These are phyloP conservation scores for Hygrophorus russula DNA, from an alignment of 768 basidiomycete species.

Conservation along the genomic window DNA sequence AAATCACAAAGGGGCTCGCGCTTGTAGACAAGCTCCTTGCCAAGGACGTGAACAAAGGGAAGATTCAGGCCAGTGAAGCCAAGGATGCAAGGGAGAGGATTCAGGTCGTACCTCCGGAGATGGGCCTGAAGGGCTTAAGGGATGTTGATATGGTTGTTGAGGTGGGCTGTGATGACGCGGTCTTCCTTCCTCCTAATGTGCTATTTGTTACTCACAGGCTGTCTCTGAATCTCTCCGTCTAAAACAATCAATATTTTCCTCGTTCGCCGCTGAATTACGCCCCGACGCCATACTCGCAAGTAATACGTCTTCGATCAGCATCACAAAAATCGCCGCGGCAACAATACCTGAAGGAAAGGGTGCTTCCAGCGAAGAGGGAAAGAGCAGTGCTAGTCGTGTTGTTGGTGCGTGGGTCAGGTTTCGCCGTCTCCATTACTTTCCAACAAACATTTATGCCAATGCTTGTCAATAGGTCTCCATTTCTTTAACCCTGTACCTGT, in stretches of 20 bases:
- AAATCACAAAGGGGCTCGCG: constrained; percentile 61
- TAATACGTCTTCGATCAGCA: constrained; percentile 91
- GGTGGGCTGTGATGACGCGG: constrained; percentile 29
- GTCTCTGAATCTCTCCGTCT: constrained; percentile 75
- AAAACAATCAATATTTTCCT: constrained; percentile 68
- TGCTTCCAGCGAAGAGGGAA: constrained; percentile 53
- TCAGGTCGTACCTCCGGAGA: constrained; percentile 36
- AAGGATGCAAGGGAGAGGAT: constrained; percentile 65
- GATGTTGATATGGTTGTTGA: constrained; percentile 91
- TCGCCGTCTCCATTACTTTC: neutral
- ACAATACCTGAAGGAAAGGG: constrained; percentile 49
- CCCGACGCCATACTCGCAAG: constrained; percentile 76
- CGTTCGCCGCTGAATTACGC: constrained; percentile 54
- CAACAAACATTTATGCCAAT: neutral
- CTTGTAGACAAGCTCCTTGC: constrained; percentile 74
- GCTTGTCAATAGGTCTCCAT: constrained; percentile 54
- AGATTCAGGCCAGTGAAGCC: constrained; percentile 55
- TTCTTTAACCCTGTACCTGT: constrained; percentile 98
- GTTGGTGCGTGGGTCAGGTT: constrained; percentile 43
- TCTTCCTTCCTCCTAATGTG: neutral
- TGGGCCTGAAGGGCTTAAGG: constrained; percentile 44
- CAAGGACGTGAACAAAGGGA: constrained; percentile 85
- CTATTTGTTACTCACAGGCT: constrained; percentile 36
- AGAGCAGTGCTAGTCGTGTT: constrained; percentile 57
- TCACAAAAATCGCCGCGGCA: constrained; percentile 86